A percentile compares a stretch with the other conserved stretches of the same genome.
Evolutionary conservation across 2,329 filamentous ascomycete species (phyloP).

Genomic region (Aspergillus nomiae): DNA sequence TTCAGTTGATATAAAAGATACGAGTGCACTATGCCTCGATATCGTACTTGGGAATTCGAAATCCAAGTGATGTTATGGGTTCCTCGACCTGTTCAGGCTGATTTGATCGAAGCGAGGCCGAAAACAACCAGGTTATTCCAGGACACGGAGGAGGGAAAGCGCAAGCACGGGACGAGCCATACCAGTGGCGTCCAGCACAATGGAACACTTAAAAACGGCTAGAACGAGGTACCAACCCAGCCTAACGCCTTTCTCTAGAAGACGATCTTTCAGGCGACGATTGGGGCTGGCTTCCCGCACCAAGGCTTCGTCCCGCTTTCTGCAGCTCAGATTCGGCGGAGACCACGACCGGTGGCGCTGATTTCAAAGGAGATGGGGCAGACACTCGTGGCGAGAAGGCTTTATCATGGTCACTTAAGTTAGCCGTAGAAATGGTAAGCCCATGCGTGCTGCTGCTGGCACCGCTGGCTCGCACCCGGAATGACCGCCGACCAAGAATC

Average conservation of each 20-base stretch:
- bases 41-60: not conserved
- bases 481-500: conserved; percentile 28
- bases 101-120: not conserved
- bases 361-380: conserved; percentile 29
- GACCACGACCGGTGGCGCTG: conserved; percentile 34
- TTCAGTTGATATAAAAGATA: conserved; percentile 6
- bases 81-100: not conserved
- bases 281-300: conserved; percentile 31
- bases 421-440: conserved; percentile 32
- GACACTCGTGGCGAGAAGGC: conserved; percentile 22
- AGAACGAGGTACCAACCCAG: not conserved
- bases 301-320: conserved; percentile 23
- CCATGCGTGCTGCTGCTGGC: conserved; percentile 28
- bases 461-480: conserved; percentile 36
- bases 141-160: not conserved
- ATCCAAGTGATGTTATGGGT: not conserved
- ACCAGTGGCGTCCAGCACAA: conserved; percentile 13
- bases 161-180: conserved; percentile 10
- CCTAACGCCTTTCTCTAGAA: conserved; percentile 14
- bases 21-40: conserved; percentile 3
- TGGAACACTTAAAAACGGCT: not conserved
- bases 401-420: conserved; percentile 32
- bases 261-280: conserved; percentile 19
- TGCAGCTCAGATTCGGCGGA: conserved; percentile 30
- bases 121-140: not conserved